Evolutionary conservation across 345 rosid genomes (phyloP), one percentile per base, ranked within the genome.

Genomic region (Litchi chinensis): DNA sequence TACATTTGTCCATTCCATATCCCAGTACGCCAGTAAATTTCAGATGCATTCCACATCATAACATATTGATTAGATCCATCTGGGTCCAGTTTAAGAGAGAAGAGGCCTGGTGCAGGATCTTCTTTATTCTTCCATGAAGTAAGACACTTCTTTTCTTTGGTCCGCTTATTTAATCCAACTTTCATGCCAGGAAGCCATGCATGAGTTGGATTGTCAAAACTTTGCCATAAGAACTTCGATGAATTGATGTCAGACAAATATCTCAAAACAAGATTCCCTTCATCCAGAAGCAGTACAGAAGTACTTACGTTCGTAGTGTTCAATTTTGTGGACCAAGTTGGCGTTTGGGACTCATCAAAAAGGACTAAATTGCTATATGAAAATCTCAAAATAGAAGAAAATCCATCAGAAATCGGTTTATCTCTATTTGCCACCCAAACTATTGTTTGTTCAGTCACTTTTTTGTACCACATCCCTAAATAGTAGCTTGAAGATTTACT

Each of bases 381-480:
- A 64, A 79, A 37, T 12, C 54, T 72, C 0, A 83, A 24, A 7
- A n/a, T 62, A 6, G 85, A 76, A 12, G 80, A 79, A 48, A 11
- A 39, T 8, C 2, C 18, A 73, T 83, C 76, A 19, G 24, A 10
- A 83, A 92, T 71, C 0, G 80, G 73, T 41, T 44, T 44, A 13
- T 50, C 79, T 71, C 82, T 79, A 64, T 92, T 94, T 50, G 98
- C 97, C 16, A 94, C 93, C 98, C 97, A 92, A 43, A 89, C 89
- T 3, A 80, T 0, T 43, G 93, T 89, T 68, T 0, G 85, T 19
- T 0, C 0, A 59, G 89, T 63, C 21, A 92, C 79, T 46, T 79
- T 65, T 0, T 73, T 44, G 78, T 94, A 94, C 97, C 91, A 88
- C 83, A 89, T 89, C 65, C 93, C 94, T 76, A 94, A 79, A 74